phyloP scores from a whole-genome alignment of 305 asterid species.

The Lippia alba region DNA sequence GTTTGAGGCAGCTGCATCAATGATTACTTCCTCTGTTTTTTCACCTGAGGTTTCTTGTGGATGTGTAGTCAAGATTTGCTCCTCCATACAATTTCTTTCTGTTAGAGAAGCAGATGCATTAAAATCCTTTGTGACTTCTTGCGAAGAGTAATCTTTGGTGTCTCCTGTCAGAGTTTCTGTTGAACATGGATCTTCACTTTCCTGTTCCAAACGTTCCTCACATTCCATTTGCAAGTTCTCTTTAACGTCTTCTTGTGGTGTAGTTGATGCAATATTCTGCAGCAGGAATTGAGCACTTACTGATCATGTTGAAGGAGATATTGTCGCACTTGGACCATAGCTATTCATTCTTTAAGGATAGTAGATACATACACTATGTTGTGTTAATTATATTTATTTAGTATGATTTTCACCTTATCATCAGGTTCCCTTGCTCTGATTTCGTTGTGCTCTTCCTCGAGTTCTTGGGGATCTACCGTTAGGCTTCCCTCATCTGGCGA shows the following conservation, averaged over 20 bases:
- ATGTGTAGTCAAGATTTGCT: slow-evolving; percentile 20
- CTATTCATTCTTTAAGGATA: not conserved
- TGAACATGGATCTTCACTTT: slow-evolving; percentile 30
- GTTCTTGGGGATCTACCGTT: not conserved
- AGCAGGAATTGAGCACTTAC: too few relatives aligned
- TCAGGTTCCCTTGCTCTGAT: not conserved
- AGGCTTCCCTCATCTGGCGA: not conserved
- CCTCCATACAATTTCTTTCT: slow-evolving; percentile 29
- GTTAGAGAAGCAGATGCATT: slow-evolving; percentile 28
- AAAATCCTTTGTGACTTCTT: slow-evolving; percentile 31
- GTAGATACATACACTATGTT: not conserved
- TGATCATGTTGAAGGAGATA: too few relatives aligned
- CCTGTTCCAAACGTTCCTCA: not conserved
- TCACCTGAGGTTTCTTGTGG: slow-evolving; percentile 36
- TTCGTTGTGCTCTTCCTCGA: not conserved
- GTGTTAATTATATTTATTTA: not conserved
- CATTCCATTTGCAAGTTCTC: too few relatives aligned
- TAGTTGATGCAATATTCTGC: too few relatives aligned
- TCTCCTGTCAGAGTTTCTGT: slow-evolving; percentile 32
- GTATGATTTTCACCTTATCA: slow-evolving; percentile 11
- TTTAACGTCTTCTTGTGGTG: too few relatives aligned
- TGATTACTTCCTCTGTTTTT: not conserved
- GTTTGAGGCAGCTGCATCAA: too few relatives aligned
- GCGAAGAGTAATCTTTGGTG: slow-evolving; percentile 30
- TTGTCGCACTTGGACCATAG: too few relatives aligned